A percentile compares a stretch with the other conserved stretches of the same genome.
These are phyloP conservation scores for Lyophyllum shimeji DNA, from an alignment of 768 basidiomycete genomes.

Conservation along the genomic window DNA sequence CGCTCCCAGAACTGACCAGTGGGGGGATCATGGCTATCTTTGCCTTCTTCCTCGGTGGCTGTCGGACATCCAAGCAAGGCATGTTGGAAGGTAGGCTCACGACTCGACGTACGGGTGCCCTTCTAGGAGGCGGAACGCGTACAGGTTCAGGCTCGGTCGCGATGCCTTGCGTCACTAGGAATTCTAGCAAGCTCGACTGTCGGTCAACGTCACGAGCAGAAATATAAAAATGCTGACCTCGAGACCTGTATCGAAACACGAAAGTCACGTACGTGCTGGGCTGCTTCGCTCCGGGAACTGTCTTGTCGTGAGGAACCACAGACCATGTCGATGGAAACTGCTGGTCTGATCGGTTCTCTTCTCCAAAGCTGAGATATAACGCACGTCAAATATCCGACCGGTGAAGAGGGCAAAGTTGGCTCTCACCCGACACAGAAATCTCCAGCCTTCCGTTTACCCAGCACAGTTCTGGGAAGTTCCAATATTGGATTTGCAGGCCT, in stretches of 20 bases:
- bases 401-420: background rate
- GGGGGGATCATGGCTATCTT: constrained; percentile 13
- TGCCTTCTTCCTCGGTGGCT: constrained; percentile 24
- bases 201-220: background rate
- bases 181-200: constrained; percentile 33
- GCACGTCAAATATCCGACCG: background rate
- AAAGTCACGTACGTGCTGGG: constrained; percentile 62
- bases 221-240: constrained; percentile 33
- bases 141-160: constrained; percentile 29
- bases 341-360: constrained; percentile 33
- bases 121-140: constrained; percentile 18
- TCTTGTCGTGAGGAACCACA: constrained; percentile 45
- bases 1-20: constrained; percentile 6
- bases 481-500: constrained; percentile 42
- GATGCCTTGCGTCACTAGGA: constrained; percentile 53
- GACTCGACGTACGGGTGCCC: constrained; percentile 33
- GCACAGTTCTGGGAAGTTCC: constrained; percentile 30
- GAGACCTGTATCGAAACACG: constrained; percentile 61
- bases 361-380: constrained; percentile 42
- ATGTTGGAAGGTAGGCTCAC: constrained; percentile 37
- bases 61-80: constrained; percentile 10
- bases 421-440: constrained; percentile 51
- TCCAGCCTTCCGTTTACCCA: constrained; percentile 38
- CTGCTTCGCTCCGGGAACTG: constrained; percentile 24
- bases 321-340: constrained; percentile 56